phyloP scores from a whole-genome alignment of 441 rosid genomes.

The Isatis lusitanica region DNA sequence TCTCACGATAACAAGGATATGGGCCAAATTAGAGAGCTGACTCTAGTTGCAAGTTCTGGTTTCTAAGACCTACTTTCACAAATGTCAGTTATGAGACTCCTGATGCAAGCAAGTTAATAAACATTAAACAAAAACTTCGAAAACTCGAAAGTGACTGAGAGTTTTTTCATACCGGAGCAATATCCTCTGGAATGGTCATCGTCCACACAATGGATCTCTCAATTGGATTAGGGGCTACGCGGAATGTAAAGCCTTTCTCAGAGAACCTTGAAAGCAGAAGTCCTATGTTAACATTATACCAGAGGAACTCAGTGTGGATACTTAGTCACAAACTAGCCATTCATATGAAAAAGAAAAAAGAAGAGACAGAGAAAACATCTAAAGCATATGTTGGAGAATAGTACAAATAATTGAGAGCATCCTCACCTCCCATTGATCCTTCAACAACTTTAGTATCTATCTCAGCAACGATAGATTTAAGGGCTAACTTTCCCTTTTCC shows the following conservation, averaged over 20 bases:
- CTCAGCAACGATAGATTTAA: slow-evolving; percentile 80
- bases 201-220: slow-evolving; percentile 91
- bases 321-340: slow-evolving; percentile 23
- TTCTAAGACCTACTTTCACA: slow-evolving; percentile 3
- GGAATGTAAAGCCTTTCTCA: slow-evolving; percentile 77
- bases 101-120: slow-evolving; percentile 7
- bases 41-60: slow-evolving; percentile 9
- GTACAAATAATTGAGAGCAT: slow-evolving; percentile 10
- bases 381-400: neutral
- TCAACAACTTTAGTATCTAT: slow-evolving; percentile 83
- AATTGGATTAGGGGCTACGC: slow-evolving; percentile 72
- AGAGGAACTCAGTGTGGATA: slow-evolving; percentile 30
- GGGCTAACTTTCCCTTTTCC: slow-evolving; percentile 90
- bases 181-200: slow-evolving; percentile 70
- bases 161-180: slow-evolving; percentile 59
- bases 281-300: slow-evolving; percentile 51
- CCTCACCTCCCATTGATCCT: slow-evolving; percentile 79
- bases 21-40: neutral
- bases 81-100: slow-evolving; percentile 9
- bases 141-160: slow-evolving; percentile 1
- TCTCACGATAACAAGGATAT: slow-evolving; percentile 4
- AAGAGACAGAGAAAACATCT: slow-evolving; percentile 3
- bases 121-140: neutral
- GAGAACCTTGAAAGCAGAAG: slow-evolving; percentile 83
- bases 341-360: neutral